phyloP scores from a whole-genome alignment of 805 yeast species.

The Tetrapisispora taiwanensis region DNA sequence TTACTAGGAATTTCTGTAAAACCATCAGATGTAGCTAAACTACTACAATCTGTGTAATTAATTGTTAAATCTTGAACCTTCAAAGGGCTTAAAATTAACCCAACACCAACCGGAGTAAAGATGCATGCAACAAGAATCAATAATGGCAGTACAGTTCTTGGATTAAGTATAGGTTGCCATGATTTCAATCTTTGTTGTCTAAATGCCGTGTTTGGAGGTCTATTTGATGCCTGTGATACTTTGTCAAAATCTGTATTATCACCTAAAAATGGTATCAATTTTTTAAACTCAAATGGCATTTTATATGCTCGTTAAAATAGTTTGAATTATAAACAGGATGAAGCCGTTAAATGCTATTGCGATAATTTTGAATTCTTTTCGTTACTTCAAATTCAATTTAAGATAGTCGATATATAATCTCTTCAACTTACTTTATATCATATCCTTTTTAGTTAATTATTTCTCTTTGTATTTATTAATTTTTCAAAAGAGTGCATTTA shows the following conservation, averaged over 20 bases:
- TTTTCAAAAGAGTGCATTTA: no score
- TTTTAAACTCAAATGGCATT: neutral
- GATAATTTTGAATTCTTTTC: no score
- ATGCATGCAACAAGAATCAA: slow-evolving; percentile 63
- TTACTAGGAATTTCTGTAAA: slow-evolving; percentile 49
- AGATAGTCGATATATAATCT: no score
- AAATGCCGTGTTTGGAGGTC: slow-evolving; percentile 67
- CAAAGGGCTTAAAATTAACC: slow-evolving; percentile 65
- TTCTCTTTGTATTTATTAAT: no score
- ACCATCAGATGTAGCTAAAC: slow-evolving; percentile 34
- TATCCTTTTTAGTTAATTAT: no score
- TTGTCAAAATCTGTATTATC: neutral
- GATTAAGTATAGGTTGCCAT: slow-evolving; percentile 82
- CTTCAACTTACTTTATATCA: no score
- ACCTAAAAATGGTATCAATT: neutral
- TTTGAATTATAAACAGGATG: no score
- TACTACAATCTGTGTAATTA: slow-evolving; percentile 64
- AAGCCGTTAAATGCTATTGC: no score
- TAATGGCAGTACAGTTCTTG: slow-evolving; percentile 81
- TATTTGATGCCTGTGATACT: slow-evolving; percentile 29
- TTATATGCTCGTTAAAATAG: neutral
- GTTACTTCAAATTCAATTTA: no score
- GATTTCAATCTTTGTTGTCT: slow-evolving; percentile 59
- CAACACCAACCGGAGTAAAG: slow-evolving; percentile 87
- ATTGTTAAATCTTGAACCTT: slow-evolving; percentile 66